These are phyloP conservation scores for Entomortierella parvispora DNA, from an alignment of 192 early-diverging fungal species.

Conservation along the genomic window DNA sequence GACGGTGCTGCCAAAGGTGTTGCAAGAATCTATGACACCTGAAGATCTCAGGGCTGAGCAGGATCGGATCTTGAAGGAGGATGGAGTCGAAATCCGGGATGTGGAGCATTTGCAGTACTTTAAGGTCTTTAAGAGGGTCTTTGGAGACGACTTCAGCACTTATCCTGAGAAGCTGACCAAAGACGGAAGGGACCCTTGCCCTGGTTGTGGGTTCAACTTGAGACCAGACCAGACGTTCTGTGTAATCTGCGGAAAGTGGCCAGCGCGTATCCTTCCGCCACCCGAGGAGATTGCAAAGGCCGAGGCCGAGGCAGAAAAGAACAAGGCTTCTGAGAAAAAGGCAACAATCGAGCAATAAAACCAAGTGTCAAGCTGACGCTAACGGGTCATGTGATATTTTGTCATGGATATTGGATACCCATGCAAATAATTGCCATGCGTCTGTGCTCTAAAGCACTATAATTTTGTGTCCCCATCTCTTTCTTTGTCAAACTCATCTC, in stretches of 20 bases:
- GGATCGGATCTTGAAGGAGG: slow-evolving; percentile 43
- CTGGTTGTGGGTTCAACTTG: slow-evolving; percentile 69
- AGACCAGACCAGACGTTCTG: slow-evolving; percentile 67
- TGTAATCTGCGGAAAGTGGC: slow-evolving; percentile 72
- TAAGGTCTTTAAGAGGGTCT: slow-evolving; percentile 58
- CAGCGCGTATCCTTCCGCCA: slow-evolving; percentile 52
- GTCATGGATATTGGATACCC: too few relatives aligned
- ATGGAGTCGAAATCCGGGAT: slow-evolving; percentile 67
- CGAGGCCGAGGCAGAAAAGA: background rate
- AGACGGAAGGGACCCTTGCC: slow-evolving; percentile 65
- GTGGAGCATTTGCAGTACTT: slow-evolving; percentile 73
- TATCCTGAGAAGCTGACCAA: slow-evolving; percentile 39
- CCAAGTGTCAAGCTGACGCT: background rate
- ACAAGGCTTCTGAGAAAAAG: background rate
- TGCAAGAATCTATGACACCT: slow-evolving; percentile 42
- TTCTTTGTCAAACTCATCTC: background rate
- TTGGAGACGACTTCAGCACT: slow-evolving; percentile 40
- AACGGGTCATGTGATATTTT: background rate
- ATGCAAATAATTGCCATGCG: background rate
- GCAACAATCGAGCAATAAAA: background rate
- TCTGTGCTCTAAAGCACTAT: background rate
- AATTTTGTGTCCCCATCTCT: background rate
- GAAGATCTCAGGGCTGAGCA: slow-evolving; percentile 39
- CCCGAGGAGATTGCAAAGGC: slow-evolving; percentile 36
- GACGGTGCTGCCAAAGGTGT: slow-evolving; percentile 61